phyloP scores from a whole-genome alignment of 257 asterid genomes.

The Plectranthus barbatus region DNA sequence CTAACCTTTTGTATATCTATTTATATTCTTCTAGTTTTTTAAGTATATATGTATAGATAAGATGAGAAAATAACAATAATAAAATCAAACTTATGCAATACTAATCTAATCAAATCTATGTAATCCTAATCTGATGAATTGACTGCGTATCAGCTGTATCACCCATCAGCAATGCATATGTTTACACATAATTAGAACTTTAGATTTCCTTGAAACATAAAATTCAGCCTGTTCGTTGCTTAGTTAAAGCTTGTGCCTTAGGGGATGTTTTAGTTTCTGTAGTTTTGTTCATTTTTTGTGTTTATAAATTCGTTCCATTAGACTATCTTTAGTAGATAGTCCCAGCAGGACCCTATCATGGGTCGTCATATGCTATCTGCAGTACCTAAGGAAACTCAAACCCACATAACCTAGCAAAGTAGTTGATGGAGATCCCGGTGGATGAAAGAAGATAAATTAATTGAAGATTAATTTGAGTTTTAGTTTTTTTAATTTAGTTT shows the following conservation, averaged over 20 bases:
- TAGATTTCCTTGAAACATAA: background rate
- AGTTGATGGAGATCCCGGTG: background rate
- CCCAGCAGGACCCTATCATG: background rate
- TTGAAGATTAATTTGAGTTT: too few species aligned
- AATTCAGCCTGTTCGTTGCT: background rate
- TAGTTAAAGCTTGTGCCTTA: background rate
- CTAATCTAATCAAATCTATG: too few species aligned
- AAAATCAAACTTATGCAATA: too few species aligned
- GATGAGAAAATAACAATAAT: too few species aligned
- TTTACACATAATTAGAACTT: too few species aligned
- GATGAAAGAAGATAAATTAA: too few species aligned
- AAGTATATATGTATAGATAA: too few species aligned
- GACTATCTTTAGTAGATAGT: background rate
- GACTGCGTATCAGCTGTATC: too few species aligned
- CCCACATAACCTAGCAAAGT: background rate
- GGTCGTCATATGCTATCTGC: background rate
- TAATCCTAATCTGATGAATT: too few species aligned
- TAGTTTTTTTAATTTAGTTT: too few species aligned
- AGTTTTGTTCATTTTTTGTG: background rate
- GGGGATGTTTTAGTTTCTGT: background rate
- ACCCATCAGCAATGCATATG: background rate
- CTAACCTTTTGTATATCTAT: too few species aligned
- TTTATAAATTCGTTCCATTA: background rate
- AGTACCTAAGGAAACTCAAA: background rate
- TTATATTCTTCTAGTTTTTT: too few species aligned